Percentiles rank a stretch among this genome's conserved stretches.
These are phyloP conservation scores for Stenogyne calaminthoides DNA, from an alignment of 305 asterid species.

Conservation along the genomic window DNA sequence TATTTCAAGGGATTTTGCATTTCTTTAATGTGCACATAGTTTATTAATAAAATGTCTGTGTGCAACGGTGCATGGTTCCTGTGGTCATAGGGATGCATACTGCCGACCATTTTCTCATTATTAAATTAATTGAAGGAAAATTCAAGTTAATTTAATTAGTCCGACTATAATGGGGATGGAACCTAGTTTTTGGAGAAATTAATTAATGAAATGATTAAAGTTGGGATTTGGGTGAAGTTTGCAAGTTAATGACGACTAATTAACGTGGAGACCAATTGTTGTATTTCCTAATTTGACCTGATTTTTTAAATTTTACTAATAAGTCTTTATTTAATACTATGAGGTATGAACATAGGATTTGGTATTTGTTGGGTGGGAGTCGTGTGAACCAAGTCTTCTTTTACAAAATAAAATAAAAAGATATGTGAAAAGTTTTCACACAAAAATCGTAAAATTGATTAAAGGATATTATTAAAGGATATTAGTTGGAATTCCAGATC, in stretches of 20 bases:
- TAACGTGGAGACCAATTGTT: neutral
- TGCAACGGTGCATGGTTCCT: neutral
- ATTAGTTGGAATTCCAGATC: too few species aligned
- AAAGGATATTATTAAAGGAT: too few species aligned
- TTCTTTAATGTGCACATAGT: neutral
- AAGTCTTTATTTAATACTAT: too few species aligned
- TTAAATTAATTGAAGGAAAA: neutral
- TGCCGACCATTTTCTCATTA: conserved; percentile 21
- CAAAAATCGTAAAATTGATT: too few species aligned
- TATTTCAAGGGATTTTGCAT: neutral
- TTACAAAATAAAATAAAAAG: too few species aligned
- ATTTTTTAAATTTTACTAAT: too few species aligned
- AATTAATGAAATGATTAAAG: neutral
- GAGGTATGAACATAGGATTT: neutral
- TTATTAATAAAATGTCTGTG: neutral
- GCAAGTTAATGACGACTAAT: neutral
- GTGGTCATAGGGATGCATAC: neutral
- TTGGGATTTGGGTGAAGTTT: neutral
- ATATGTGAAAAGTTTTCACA: too few species aligned
- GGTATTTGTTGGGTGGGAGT: neutral
- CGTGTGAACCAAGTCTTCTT: neutral
- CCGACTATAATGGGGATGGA: neutral
- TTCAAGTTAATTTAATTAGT: neutral
- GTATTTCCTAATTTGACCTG: too few species aligned
- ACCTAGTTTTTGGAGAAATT: neutral